These are phyloP conservation scores for Plantago major DNA, from an alignment of 257 asterid genomes.

Conservation along the genomic window DNA sequence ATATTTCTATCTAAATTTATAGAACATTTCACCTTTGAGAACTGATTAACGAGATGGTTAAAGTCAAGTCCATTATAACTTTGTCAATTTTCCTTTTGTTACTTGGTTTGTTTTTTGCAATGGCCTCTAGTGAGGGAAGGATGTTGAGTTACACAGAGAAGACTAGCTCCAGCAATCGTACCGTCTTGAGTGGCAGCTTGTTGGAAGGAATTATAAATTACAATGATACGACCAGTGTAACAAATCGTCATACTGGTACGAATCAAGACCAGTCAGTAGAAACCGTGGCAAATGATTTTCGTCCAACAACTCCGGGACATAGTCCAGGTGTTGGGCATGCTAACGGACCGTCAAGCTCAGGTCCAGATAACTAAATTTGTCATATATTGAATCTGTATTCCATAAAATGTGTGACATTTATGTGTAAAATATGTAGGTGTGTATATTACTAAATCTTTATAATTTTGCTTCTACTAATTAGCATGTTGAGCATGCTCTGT, in stretches of 20 bases:
- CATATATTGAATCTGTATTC: too few relatives aligned
- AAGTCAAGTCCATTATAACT: constrained; percentile 17
- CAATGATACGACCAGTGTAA: background rate
- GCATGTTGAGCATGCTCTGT: too few relatives aligned
- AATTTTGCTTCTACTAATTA: too few relatives aligned
- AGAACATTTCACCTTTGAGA: background rate
- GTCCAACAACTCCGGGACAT: constrained; percentile 34
- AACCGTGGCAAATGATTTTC: constrained; percentile 13
- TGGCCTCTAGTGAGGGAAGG: constrained; percentile 23
- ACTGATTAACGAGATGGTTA: constrained; percentile 16
- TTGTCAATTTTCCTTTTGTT: constrained; percentile 5
- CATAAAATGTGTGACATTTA: too few relatives aligned
- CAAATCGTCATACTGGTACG: background rate
- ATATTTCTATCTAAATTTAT: background rate
- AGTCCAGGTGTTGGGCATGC: constrained; percentile 44
- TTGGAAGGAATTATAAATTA: background rate
- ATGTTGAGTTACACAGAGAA: background rate
- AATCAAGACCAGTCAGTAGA: background rate
- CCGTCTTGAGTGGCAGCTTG: background rate
- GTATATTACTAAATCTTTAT: too few relatives aligned
- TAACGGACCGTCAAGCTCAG: constrained; percentile 26
- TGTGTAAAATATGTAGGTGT: too few relatives aligned
- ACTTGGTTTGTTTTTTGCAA: constrained; percentile 18
- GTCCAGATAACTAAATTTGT: too few relatives aligned
- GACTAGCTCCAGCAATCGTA: constrained; percentile 1